Evolutionary conservation across 2,329 filamentous ascomycete species (phyloP), one percentile per base, ranked within the genome.

Genomic region (Hypoxylon sp.): DNA sequence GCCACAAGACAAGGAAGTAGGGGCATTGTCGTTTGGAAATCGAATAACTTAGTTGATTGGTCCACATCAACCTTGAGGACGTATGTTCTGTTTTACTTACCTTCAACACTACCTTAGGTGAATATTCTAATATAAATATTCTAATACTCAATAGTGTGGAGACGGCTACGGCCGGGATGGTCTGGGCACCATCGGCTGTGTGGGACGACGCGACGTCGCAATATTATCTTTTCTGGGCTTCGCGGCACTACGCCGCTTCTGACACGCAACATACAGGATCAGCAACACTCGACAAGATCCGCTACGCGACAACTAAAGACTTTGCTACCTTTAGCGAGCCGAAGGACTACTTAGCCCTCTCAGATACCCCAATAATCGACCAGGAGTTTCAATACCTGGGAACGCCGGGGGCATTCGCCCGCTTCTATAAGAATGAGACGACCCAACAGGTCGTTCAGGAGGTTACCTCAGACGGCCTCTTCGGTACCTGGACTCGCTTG

Each of bases 361-460:
- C 77, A 1, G 78, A 77, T 14, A 84, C 80, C 3, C 80, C 81
- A 1, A 74, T 87, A 39, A 87, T 87, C 65, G 85, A 87, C 66
- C 81, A 85, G 31, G 81, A 84, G 59, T 82, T 87, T 74, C 79
- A 84, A 31, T 76, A 80, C 19, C 76, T 86, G 0, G 83, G 82
- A 39, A 74, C 75, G 5, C 75, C 77, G 3, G 80, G 76, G 1
- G 69, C 76, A 9, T 87, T 82, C 48, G 81, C 80, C 0, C 81
- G 85, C 5, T 87, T 86, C 75, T 72, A 85, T 57, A 87, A 86
- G 74, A 84, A 86, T 70, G 84, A 86, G 72, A 81, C 82, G 0
- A 80, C 79, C 1, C 81, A 81, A 39, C 80, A 81, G n/a, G 81
- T 87, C 3, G 86, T 83, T 65, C 81, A 83, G 44, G 84, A 87